phyloP scores from a whole-genome alignment of 2,329 filamentous ascomycete species.

The Zalaria obscura region DNA sequence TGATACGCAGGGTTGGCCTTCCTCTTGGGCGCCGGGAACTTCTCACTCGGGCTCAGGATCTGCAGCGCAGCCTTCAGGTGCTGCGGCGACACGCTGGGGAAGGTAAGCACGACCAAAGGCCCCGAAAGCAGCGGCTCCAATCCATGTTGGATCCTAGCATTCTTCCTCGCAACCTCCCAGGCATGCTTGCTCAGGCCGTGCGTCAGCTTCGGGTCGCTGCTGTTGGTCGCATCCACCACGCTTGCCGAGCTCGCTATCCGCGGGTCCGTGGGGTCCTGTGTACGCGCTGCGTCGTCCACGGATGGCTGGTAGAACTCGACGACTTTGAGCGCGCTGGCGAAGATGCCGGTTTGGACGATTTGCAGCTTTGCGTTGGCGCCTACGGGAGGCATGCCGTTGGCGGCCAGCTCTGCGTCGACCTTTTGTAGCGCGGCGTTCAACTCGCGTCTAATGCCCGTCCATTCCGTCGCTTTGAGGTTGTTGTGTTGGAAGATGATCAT shows the following conservation, averaged over 20 bases:
- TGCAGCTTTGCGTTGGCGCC: constrained; percentile 47
- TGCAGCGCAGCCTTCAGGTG: constrained; percentile 72
- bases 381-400: constrained; percentile 47
- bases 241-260: constrained; percentile 18
- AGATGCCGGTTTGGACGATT: constrained; percentile 78
- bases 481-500: constrained; percentile 79
- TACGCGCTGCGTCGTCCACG: constrained; percentile 8
- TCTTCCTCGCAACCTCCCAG: constrained; percentile 33
- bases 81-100: constrained; percentile 70
- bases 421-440: constrained; percentile 46
- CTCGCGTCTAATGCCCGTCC: constrained; percentile 58
- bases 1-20: constrained; percentile 68
- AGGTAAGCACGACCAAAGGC: constrained; percentile 63
- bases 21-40: constrained; percentile 66
- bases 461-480: constrained; percentile 61
- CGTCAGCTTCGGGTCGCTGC: constrained; percentile 38
- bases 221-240: constrained; percentile 15
- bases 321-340: constrained; percentile 70
- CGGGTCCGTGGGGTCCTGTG: constrained; percentile 15
- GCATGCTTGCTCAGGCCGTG: constrained; percentile 47
- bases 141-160: constrained; percentile 38
- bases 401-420: constrained; percentile 43
- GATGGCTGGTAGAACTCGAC: constrained; percentile 58
- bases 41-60: constrained; percentile 57
- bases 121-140: constrained; percentile 69